Percentiles rank a stretch among this genome's conserved stretches.
phyloP scores from a whole-genome alignment of 768 basidiomycete species.

The Dentipellis fragilis region DNA sequence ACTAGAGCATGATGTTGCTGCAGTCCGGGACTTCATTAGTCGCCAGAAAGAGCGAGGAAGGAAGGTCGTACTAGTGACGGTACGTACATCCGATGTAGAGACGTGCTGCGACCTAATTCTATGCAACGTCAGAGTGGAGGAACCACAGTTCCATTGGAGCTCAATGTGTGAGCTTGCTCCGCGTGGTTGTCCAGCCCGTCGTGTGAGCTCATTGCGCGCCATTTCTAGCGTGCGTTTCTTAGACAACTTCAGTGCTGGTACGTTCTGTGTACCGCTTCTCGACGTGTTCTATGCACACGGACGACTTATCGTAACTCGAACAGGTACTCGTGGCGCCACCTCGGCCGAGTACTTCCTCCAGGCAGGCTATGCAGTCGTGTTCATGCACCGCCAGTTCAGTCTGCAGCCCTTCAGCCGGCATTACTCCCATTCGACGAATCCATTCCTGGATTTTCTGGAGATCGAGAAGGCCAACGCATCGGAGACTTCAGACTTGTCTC shows the following conservation, averaged over 20 bases:
- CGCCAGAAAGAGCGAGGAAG: conserved; percentile 54
- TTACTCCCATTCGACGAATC: conserved; percentile 96
- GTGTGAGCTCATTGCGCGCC: conserved; percentile 13
- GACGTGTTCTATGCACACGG: background rate
- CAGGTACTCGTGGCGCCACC: conserved; percentile 92
- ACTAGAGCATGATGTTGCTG: conserved; percentile 57
- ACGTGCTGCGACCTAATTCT: conserved; percentile 3
- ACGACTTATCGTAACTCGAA: background rate
- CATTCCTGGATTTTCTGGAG: conserved; percentile 91
- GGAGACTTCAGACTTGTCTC: background rate
- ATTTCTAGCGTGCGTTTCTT: conserved; percentile 85
- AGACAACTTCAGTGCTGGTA: conserved; percentile 97
- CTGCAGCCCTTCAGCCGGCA: conserved; percentile 95
- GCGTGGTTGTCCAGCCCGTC: background rate
- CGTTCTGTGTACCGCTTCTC: conserved; percentile 15
- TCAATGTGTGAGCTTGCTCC: conserved; percentile 80
- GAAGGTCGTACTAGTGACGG: conserved; percentile 89
- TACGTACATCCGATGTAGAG: conserved; percentile 29
- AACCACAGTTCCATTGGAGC: conserved; percentile 94
- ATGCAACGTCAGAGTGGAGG: conserved; percentile 71
- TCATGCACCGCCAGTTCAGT: conserved; percentile 97
- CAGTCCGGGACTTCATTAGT: conserved; percentile 59
- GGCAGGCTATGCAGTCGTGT: conserved; percentile 93
- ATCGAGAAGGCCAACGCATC: conserved; percentile 29
- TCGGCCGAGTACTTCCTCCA: conserved; percentile 97